phyloP scores from a whole-genome alignment of 805 yeast genomes.

The Teunomyces gatunensis region DNA sequence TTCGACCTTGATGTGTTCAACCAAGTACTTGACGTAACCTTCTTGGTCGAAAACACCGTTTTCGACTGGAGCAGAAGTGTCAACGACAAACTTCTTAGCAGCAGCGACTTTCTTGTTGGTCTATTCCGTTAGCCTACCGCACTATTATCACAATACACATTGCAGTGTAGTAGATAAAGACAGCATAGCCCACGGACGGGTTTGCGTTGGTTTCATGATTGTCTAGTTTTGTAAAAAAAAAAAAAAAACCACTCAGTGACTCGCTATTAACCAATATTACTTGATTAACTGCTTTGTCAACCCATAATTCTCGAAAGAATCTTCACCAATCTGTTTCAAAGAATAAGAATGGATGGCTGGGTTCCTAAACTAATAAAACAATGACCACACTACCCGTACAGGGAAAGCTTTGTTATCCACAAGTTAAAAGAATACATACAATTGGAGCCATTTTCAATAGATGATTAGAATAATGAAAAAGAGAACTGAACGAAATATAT shows the following conservation, averaged over 20 bases:
- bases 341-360: background rate
- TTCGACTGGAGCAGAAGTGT: slow-evolving; percentile 95
- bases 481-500: slow-evolving; percentile 1
- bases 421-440: slow-evolving; percentile 54
- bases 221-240: slow-evolving; percentile 3
- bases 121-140: slow-evolving; percentile 79
- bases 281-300: background rate
- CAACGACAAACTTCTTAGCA: slow-evolving; percentile 90
- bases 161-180: slow-evolving; percentile 28
- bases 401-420: slow-evolving; percentile 33
- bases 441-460: slow-evolving; percentile 79
- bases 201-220: slow-evolving; percentile 15
- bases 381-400: slow-evolving; percentile 27
- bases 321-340: slow-evolving; percentile 1
- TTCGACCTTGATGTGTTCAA: slow-evolving; percentile 99
- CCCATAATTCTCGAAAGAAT: background rate
- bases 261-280: background rate
- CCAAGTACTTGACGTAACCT: slow-evolving; percentile 95
- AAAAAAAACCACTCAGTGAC: slow-evolving; percentile 4
- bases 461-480: slow-evolving; percentile 7
- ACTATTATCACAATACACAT: slow-evolving; percentile 33
- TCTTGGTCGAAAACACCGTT: slow-evolving; percentile 97
- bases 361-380: slow-evolving; percentile 4
- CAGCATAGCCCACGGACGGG: slow-evolving; percentile 53
- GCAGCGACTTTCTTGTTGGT: slow-evolving; percentile 68